These are phyloP conservation scores for Saccharomyces pastorianus DNA, from an alignment of 1,139 yeast genomes.

Conservation along the genomic window DNA sequence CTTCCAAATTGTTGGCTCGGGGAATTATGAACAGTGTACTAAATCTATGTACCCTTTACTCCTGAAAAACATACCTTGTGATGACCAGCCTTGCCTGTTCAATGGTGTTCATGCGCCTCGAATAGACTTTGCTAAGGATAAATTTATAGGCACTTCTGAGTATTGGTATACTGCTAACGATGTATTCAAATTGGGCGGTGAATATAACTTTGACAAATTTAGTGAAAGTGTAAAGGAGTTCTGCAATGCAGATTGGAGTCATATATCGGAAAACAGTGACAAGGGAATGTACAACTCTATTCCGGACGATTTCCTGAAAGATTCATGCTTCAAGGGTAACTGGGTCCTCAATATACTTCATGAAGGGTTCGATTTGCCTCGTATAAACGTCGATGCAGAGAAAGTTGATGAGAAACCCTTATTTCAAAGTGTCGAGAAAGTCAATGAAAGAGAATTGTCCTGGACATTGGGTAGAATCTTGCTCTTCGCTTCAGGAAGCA, in stretches of 20 bases:
- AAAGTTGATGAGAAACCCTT: conserved; percentile 39
- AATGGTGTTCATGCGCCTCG: conserved; percentile 76
- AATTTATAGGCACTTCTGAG: conserved; percentile 71
- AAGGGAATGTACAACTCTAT: conserved; percentile 40
- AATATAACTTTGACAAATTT: conserved; percentile 54
- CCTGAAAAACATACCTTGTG: conserved; percentile 61
- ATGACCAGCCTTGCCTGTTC: conserved; percentile 64
- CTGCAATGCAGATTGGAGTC: conserved; percentile 60
- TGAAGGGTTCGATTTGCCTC: conserved; percentile 69
- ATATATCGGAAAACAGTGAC: conserved; percentile 41
- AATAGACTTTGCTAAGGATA: conserved; percentile 60
- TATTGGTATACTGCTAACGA: conserved; percentile 84
- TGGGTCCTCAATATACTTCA: conserved; percentile 73
- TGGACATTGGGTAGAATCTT: conserved; percentile 62
- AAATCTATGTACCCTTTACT: conserved; percentile 62
- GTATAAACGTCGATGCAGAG: conserved; percentile 38
- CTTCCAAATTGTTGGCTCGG: conserved; percentile 53
- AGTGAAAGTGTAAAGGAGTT: conserved; percentile 52
- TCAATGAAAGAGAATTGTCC: conserved; percentile 53
- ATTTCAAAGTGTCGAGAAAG: conserved; percentile 52
- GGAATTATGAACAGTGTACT: conserved; percentile 60
- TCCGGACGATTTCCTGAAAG: conserved; percentile 41
- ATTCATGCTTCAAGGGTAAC: conserved; percentile 73
- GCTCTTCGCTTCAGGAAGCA: conserved; percentile 50
- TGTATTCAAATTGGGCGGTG: conserved; percentile 69